A percentile compares a stretch with the other conserved stretches of the same genome.
phyloP scores from a whole-genome alignment of 441 rosid species.

The Populus trichocarpa region DNA sequence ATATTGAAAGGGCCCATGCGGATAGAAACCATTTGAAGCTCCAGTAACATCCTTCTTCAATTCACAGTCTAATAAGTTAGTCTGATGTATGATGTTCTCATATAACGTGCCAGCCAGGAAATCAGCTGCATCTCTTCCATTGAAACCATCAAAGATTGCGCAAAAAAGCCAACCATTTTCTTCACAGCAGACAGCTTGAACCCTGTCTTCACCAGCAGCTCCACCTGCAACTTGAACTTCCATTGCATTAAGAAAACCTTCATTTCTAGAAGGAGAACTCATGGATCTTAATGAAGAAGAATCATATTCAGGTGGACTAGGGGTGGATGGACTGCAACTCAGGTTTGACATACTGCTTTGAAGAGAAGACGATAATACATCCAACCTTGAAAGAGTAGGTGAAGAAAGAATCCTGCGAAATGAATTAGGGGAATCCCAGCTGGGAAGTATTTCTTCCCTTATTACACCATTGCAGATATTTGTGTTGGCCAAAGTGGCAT shows the following conservation, averaged over 20 bases:
- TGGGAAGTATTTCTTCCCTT: slow-evolving; percentile 81
- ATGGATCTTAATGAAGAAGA: slow-evolving; percentile 46
- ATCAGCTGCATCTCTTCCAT: slow-evolving; percentile 98
- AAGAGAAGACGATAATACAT: slow-evolving; percentile 77
- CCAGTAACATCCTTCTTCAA: slow-evolving; percentile 34
- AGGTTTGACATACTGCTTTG: slow-evolving; percentile 69
- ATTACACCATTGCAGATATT: slow-evolving; percentile 88
- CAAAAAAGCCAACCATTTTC: slow-evolving; percentile 92
- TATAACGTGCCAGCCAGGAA: slow-evolving; percentile 91
- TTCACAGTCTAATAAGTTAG: slow-evolving; percentile 52
- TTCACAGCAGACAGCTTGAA: slow-evolving; percentile 96
- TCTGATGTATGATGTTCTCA: slow-evolving; percentile 57
- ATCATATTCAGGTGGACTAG: slow-evolving; percentile 58
- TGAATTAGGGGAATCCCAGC: slow-evolving; percentile 81
- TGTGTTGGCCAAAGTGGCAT: slow-evolving; percentile 89
- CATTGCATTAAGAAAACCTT: slow-evolving; percentile 62
- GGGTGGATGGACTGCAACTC: slow-evolving; percentile 71
- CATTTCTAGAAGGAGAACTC: slow-evolving; percentile 65
- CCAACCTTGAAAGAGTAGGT: slow-evolving; percentile 69
- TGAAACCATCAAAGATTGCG: slow-evolving; percentile 87
- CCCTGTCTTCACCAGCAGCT: slow-evolving; percentile 98
- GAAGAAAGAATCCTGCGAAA: slow-evolving; percentile 78
- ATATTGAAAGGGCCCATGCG: slow-evolving; percentile 23
- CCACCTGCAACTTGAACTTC: slow-evolving; percentile 97
- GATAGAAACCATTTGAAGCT: slow-evolving; percentile 24